These are phyloP conservation scores for Termitomyces sp. DNA, from an alignment of 768 basidiomycete species.

Conservation along the genomic window DNA sequence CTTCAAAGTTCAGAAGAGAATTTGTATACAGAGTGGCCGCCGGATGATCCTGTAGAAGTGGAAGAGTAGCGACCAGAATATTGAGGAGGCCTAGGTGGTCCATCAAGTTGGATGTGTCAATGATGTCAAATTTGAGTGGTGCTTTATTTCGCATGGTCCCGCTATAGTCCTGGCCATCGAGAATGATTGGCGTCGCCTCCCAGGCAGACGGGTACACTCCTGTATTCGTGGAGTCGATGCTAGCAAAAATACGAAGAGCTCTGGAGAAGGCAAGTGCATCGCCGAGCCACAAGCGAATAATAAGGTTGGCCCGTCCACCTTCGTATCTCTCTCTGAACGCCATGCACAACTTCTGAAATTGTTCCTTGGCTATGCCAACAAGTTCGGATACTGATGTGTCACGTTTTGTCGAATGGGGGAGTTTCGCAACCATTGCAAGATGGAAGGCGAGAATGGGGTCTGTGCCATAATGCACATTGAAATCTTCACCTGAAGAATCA, in stretches of 20 bases:
- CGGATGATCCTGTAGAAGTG: constrained; percentile 27
- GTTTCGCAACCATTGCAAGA: constrained; percentile 22
- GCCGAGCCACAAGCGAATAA: constrained; percentile 35
- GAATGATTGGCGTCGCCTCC: constrained; percentile 25
- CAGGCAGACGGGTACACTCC: constrained; percentile 29
- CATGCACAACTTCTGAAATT: constrained; percentile 30
- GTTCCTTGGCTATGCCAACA: constrained; percentile 21
- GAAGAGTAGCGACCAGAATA: constrained; percentile 30
- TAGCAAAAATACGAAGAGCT: constrained; percentile 23
- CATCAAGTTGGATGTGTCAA: constrained; percentile 45
- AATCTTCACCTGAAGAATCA: constrained; percentile 30
- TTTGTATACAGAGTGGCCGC: constrained; percentile 36
- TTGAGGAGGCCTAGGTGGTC: constrained; percentile 48
- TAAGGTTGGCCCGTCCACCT: constrained; percentile 6
- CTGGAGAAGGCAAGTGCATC: constrained; percentile 34
- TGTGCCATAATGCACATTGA: constrained; percentile 38
- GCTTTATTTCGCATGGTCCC: constrained; percentile 12
- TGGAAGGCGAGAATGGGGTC: constrained; percentile 39
- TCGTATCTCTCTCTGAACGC: constrained; percentile 19
- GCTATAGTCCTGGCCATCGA: constrained; percentile 28
- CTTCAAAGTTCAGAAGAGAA: constrained; percentile 26
- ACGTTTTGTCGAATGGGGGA: constrained; percentile 16
- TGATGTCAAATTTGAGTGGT: constrained; percentile 35
- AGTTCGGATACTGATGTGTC: constrained; percentile 15
- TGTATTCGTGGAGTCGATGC: constrained; percentile 15